A percentile compares a stretch with the other conserved stretches of the same genome.
Evolutionary conservation across 2,329 filamentous ascomycete species (phyloP).

Genomic region (Mycosphaerella sp.): DNA sequence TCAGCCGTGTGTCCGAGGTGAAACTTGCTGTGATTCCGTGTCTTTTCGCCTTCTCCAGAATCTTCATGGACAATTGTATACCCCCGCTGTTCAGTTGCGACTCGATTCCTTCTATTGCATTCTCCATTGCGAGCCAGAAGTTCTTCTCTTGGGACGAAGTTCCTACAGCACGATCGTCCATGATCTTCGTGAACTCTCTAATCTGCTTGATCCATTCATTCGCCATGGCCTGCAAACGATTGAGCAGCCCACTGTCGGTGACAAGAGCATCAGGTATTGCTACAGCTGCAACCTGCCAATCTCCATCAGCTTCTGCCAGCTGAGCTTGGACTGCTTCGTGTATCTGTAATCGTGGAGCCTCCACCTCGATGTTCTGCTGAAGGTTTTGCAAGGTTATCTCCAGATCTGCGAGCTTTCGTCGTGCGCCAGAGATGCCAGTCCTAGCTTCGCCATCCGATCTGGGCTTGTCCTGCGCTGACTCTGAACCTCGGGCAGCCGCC

Average conservation of each 20-base stretch:
- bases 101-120: conserved; percentile 84
- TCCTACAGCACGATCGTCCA: conserved; percentile 67
- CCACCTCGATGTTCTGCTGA: conserved; percentile 97
- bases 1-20: conserved; percentile 87
- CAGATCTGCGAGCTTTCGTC: conserved; percentile 92
- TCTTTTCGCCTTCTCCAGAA: conserved; percentile 92
- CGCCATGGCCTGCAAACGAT: conserved; percentile 85
- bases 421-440: conserved; percentile 92
- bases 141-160: conserved; percentile 97
- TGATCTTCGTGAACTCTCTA: conserved; percentile 90
- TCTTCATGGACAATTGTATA: conserved; percentile 83
- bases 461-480: conserved; percentile 57
- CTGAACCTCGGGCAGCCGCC: conserved; percentile 81
- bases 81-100: conserved; percentile 81
- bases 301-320: conserved; percentile 63
- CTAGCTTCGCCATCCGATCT: conserved; percentile 83
- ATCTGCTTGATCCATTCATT: conserved; percentile 99
- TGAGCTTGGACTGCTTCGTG: conserved; percentile 83
- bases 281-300: conserved; percentile 66
- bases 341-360: conserved; percentile 78
- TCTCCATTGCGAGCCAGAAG: conserved; percentile 98
- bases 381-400: conserved; percentile 85
- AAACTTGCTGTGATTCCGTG: conserved; percentile 98
- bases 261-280: conserved; percentile 69
- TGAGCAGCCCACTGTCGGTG: conserved; percentile 85